Percentiles rank a stretch among this genome's conserved stretches.
Conservation (phyloP, 2,329 filamentous ascomycete genomes). For the Aspergillus vadensis region DNA sequence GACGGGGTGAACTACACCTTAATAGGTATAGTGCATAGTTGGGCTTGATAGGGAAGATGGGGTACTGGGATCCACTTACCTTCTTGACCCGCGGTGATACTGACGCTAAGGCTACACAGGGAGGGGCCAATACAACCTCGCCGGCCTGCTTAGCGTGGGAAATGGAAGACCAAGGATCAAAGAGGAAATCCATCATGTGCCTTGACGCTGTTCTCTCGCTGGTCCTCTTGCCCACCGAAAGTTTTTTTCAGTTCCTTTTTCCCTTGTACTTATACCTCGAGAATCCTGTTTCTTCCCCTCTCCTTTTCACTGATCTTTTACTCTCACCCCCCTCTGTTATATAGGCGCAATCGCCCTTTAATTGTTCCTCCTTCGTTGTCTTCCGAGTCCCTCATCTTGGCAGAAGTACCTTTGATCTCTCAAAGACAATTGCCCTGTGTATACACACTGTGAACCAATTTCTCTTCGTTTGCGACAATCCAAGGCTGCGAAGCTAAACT, state of each 20-base stretch:
- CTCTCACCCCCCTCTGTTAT: neutral
- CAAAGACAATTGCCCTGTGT: too few relatives aligned
- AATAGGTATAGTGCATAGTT: neutral
- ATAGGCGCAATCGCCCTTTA: too few relatives aligned
- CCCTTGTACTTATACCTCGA: neutral
- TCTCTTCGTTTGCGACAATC: neutral
- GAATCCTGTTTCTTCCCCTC: neutral
- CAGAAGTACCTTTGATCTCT: too few relatives aligned
- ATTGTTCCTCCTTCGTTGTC: too few relatives aligned
- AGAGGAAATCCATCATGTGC: conserved; percentile 7
- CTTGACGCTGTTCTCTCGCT: neutral
- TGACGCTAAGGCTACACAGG: conserved; percentile 3
- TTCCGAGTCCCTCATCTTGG: too few relatives aligned
- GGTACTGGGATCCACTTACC: neutral
- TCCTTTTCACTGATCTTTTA: neutral
- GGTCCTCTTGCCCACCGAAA: neutral
- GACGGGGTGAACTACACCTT: neutral
- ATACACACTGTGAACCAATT: neutral
- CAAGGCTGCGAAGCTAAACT: neutral
- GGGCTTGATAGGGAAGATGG: conserved; percentile 1
- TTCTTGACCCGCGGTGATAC: conserved; percentile 3
- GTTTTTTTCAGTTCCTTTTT: neutral
- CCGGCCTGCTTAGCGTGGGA: neutral
- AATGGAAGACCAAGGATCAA: conserved; percentile 6
- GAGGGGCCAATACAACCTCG: conserved; percentile 9